These are phyloP conservation scores for Phytophthora capsici DNA, from an alignment of 352 stramenopile species.

Conservation along the genomic window DNA sequence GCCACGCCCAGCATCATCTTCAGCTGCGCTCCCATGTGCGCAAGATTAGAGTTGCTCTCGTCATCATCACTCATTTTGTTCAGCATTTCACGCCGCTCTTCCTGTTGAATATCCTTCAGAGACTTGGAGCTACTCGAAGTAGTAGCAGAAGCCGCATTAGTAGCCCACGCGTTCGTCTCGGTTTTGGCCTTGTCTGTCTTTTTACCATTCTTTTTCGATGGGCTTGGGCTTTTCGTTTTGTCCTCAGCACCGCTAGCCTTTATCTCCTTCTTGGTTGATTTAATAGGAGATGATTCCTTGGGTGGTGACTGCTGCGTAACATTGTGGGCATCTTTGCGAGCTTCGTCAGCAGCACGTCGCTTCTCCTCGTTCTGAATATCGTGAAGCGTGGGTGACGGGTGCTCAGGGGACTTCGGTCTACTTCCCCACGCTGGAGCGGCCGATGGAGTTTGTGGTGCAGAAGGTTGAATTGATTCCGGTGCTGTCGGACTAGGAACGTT, in stretches of 20 bases:
- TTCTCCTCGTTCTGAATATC: constrained; percentile 61
- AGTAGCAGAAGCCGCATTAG: constrained; percentile 16
- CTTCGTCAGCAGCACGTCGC: constrained; percentile 34
- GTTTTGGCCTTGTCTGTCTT: constrained; percentile 29
- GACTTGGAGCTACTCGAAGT: constrained; percentile 42
- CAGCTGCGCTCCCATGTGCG: constrained; percentile 84
- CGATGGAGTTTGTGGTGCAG: constrained; percentile 21
- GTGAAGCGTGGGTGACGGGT: constrained; percentile 35
- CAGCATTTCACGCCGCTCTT: constrained; percentile 77
- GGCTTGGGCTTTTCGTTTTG: constrained; percentile 31
- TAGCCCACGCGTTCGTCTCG: constrained; percentile 51
- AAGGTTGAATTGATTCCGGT: constrained; percentile 18
- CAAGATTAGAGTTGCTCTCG: constrained; percentile 49
- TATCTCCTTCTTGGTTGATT: constrained; percentile 20
- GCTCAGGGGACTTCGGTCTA: constrained; percentile 26
- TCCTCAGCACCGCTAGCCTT: constrained; percentile 20
- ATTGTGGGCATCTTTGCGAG: constrained; percentile 8
- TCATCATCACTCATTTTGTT: constrained; percentile 53
- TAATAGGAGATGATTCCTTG: constrained; percentile 21
- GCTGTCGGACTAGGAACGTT: constrained; percentile 12
- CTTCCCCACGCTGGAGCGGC: constrained; percentile 34
- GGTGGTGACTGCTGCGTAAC: constrained; percentile 8
- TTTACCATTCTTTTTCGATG: constrained; percentile 41
- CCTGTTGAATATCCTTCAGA: constrained; percentile 84
- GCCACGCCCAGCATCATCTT: constrained; percentile 91